Base-by-base conservation (phyloP, 1,284 basidiomycete species). In the Sphagnurus paluster region DNA sequence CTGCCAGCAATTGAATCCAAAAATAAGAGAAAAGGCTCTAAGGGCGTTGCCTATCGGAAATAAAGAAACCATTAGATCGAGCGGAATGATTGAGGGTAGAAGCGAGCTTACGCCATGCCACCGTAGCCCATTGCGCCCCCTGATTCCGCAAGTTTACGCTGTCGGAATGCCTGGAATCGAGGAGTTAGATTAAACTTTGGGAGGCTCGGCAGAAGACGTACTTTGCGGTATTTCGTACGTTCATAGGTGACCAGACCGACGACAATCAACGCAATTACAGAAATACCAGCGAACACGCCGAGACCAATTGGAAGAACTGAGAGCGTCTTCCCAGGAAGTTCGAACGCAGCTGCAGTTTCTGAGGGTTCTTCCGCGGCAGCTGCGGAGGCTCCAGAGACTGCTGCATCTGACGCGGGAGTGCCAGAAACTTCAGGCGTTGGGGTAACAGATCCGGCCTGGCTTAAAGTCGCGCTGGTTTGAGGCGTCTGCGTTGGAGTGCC, bases 161-260 rank as follows among this genome's bases (percentile, higher is more conserved):
- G 75, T 56, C 88, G 75, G 78, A 90, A 91, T 48, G 79, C 76
- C 87, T 89, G 33, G 33, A 44, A 36, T 16, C n/a, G 28, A 40
- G 35, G n/a, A 52, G 41, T 55, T 48, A 23, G 39, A 26, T 44
- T 45, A n/a, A 52, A 35, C 30, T 8, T 11, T 28, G 17, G 17
- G 41, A 5, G 28, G 28, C 7, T 33, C 28, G 36, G 30, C 11
- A 33, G 6, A 20, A 39, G 29, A 68, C 74, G 40, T 44, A 86
- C 87, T 78, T 80, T 88, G 71, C 88, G 82, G 62, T 88, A 87
- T 65, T 84, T 87, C 23, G 87, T 82, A 42, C 89, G 77, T 71
- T 91, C 88, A 60, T 84, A 89, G 17, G 88, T 91, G 49, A 90
- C 88, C 59, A 89, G 69, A 42, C 77, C 83, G 51, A 92, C 85